Evolutionary conservation across 805 yeast genomes (phyloP).

Genomic region (Saturnispora diversa): DNA sequence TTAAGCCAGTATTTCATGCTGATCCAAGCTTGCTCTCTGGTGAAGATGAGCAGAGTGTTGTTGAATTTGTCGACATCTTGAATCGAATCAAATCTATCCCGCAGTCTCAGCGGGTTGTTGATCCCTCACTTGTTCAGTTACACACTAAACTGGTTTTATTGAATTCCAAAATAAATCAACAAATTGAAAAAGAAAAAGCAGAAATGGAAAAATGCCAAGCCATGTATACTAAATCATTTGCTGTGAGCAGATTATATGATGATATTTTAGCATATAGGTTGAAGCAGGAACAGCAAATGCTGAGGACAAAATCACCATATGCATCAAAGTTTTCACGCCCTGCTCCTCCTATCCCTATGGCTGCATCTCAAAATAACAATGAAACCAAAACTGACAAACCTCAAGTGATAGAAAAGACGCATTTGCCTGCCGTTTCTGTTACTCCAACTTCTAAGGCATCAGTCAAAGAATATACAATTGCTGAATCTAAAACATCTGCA

Average conservation of each 20-base stretch:
- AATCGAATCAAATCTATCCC: slow-evolving; percentile 43
- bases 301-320: slow-evolving; percentile 7
- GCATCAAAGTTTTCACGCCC: slow-evolving; percentile 5
- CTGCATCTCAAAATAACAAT: neutral
- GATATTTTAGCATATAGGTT: slow-evolving; percentile 54
- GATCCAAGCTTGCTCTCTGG: slow-evolving; percentile 33
- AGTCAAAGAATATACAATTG: no score
- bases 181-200: slow-evolving; percentile 48
- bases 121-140: slow-evolving; percentile 46
- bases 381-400: no score
- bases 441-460: no score
- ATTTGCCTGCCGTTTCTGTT: no score
- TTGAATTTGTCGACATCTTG: slow-evolving; percentile 61
- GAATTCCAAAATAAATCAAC: slow-evolving; percentile 61
- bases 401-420: no score
- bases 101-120: slow-evolving; percentile 29
- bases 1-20: neutral
- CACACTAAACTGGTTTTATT: slow-evolving; percentile 51
- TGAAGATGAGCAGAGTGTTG: slow-evolving; percentile 62
- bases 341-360: slow-evolving; percentile 7
- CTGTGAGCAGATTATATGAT: slow-evolving; percentile 71
- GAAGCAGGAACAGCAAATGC: slow-evolving; percentile 19
- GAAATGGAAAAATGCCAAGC: slow-evolving; percentile 62
- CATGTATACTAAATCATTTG: slow-evolving; percentile 69
- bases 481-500: neutral